These are phyloP conservation scores for Blastocladiella emersonii DNA, from an alignment of 371 early-diverging fungal species.

Conservation along the genomic window DNA sequence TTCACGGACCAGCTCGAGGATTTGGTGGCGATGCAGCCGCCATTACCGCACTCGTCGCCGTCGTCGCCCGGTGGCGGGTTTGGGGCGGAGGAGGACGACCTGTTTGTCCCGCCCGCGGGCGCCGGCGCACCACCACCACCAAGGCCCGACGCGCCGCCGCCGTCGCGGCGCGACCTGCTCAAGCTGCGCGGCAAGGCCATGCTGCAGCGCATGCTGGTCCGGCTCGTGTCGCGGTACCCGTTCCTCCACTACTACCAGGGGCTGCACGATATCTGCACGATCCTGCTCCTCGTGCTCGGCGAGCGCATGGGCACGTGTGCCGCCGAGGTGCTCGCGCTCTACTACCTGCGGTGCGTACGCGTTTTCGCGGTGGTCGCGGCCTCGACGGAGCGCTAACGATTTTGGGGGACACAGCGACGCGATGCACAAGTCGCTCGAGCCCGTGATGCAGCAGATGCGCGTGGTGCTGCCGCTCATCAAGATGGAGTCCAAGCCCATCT, in stretches of 20 bases:
- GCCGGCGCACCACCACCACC: not conserved
- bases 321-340: conserved; percentile 36
- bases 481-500: conserved; percentile 31
- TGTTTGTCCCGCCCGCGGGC: conserved; percentile 4
- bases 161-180: conserved; percentile 20
- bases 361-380: not conserved
- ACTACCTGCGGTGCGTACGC: conserved; percentile 45
- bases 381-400: not conserved
- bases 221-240: conserved; percentile 37
- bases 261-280: conserved; percentile 54
- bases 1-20: not conserved
- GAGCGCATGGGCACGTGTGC: conserved; percentile 29
- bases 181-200: conserved; percentile 25
- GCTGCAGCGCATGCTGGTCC: conserved; percentile 28
- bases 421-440: conserved; percentile 41
- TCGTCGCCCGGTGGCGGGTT: too few relatives aligned
- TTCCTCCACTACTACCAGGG: conserved; percentile 57
- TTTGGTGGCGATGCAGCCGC: too few relatives aligned
- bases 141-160: not conserved
- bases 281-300: conserved; percentile 40
- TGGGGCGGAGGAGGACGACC: not conserved
- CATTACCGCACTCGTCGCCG: not conserved
- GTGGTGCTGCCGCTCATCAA: conserved; percentile 35
- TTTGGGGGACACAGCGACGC: conserved; percentile 31
- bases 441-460: conserved; percentile 37